A percentile compares a stretch with the other conserved stretches of the same genome.
Evolutionary conservation across 352 stramenopile species (phyloP).

Genomic region (Elongisporangium undulatum): DNA sequence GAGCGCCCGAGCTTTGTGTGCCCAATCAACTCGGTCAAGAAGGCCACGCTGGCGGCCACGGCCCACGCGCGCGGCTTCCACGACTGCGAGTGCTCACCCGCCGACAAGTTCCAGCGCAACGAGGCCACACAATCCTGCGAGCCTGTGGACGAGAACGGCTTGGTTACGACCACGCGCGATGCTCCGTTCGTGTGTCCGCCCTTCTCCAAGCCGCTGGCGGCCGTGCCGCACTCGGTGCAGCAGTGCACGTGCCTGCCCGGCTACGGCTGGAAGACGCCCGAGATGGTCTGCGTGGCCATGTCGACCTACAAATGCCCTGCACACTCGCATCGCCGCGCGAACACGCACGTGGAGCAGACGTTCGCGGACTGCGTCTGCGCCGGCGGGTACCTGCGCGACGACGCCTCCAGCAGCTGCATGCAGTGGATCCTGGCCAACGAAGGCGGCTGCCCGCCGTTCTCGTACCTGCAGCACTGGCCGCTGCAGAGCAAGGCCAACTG

Average conservation of each 20-base stretch:
- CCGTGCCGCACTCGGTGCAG: slow-evolving; percentile 54
- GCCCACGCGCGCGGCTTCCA: slow-evolving; percentile 54
- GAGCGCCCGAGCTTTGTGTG: slow-evolving; percentile 59
- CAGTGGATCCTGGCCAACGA: slow-evolving; percentile 66
- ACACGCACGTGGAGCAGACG: slow-evolving; percentile 26
- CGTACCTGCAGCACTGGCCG: slow-evolving; percentile 67
- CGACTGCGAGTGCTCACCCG: slow-evolving; percentile 65
- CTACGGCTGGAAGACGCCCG: slow-evolving; percentile 65
- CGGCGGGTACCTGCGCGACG: slow-evolving; percentile 66
- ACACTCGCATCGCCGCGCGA: slow-evolving; percentile 42
- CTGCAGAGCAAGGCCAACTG: slow-evolving; percentile 73
- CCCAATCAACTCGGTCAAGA: slow-evolving; percentile 48
- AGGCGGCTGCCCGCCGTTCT: slow-evolving; percentile 54
- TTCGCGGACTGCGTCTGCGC: slow-evolving; percentile 74
- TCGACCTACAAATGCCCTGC: slow-evolving; percentile 59
- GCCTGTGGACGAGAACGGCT: slow-evolving; percentile 11
- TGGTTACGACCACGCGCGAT: slow-evolving; percentile 1
- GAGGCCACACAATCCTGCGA: slow-evolving; percentile 54
- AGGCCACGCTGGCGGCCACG: slow-evolving; percentile 25
- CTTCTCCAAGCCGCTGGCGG: slow-evolving; percentile 51
- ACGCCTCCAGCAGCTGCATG: slow-evolving; percentile 38
- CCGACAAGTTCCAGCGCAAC: slow-evolving; percentile 42
- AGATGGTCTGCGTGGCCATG: slow-evolving; percentile 56
- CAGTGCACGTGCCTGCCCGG: slow-evolving; percentile 75
- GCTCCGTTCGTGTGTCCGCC: slow-evolving; percentile 45